These are phyloP conservation scores for Rostrohypoxylon terebratum DNA, from an alignment of 495 filamentous ascomycete genomes.

Conservation along the genomic window DNA sequence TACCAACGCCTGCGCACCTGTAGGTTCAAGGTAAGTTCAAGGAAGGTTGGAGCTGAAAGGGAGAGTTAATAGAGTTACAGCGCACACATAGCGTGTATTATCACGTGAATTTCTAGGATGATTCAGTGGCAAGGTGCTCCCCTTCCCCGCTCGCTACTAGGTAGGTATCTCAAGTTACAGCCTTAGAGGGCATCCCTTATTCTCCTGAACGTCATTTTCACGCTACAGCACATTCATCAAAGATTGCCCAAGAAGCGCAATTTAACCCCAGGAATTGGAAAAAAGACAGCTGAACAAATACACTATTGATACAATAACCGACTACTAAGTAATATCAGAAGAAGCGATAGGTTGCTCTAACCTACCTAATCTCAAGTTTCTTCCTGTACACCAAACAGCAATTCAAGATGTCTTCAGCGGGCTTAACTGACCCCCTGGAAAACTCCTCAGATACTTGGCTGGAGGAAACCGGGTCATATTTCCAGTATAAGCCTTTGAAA, in stretches of 20 bases:
- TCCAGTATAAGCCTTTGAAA: slow-evolving; percentile 18
- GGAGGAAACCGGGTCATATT: slow-evolving; percentile 21
- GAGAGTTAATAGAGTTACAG: too few species aligned
- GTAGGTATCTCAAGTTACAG: neutral
- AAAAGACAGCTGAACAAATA: neutral
- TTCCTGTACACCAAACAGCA: neutral
- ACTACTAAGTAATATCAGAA: neutral
- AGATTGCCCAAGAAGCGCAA: neutral
- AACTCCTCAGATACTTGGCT: slow-evolving; percentile 15
- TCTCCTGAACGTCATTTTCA: neutral
- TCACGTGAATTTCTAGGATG: too few species aligned
- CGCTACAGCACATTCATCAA: neutral
- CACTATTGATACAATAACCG: neutral
- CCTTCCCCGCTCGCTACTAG: too few species aligned
- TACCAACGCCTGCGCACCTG: neutral
- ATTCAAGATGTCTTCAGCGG: slow-evolving; percentile 7
- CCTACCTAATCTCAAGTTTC: too few species aligned
- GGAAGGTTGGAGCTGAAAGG: too few species aligned
- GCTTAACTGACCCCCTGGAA: neutral
- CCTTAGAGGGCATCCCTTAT: neutral
- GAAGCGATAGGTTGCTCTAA: neutral
- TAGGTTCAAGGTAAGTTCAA: too few species aligned
- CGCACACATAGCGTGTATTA: too few species aligned
- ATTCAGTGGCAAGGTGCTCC: too few species aligned
- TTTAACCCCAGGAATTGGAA: neutral